A percentile compares a stretch with the other conserved stretches of the same genome.
Evolutionary conservation across 768 basidiomycete species (phyloP).

Genomic region (Suillus brevipes): DNA sequence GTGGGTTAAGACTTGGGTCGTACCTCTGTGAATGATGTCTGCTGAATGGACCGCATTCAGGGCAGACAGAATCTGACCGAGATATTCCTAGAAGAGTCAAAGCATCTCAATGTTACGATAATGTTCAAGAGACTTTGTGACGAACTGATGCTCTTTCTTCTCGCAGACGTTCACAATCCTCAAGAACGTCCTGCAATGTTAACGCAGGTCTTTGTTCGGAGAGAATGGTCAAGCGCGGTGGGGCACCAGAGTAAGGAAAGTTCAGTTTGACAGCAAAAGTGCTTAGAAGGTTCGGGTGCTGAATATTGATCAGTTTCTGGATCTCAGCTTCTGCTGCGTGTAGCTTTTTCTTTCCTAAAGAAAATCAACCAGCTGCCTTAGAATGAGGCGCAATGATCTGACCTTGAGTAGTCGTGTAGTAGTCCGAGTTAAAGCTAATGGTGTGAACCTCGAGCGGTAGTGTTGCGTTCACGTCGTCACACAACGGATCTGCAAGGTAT

Average conservation of each 20-base stretch:
- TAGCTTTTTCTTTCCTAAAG: conserved; percentile 65
- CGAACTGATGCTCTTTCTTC: conserved; percentile 69
- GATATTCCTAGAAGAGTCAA: conserved; percentile 57
- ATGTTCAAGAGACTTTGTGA: conserved; percentile 7
- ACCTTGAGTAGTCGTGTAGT: conserved; percentile 71
- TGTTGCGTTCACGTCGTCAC: conserved; percentile 59
- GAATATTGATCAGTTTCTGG: conserved; percentile 54
- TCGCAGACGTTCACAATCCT: conserved; percentile 72
- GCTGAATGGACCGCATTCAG: conserved; percentile 65
- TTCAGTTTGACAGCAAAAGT: conserved; percentile 68
- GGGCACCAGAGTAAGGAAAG: conserved; percentile 46
- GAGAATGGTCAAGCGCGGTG: conserved; percentile 62
- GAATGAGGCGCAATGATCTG: background rate
- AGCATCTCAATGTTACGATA: conserved; percentile 2
- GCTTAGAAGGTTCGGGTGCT: conserved; percentile 65
- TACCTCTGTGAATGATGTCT: conserved; percentile 73
- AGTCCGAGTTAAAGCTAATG: conserved; percentile 64
- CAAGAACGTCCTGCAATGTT: conserved; percentile 71
- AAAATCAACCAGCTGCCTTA: background rate
- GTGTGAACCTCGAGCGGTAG: conserved; percentile 68
- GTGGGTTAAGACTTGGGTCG: background rate
- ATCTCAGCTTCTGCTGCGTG: conserved; percentile 66
- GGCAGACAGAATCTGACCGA: conserved; percentile 69
- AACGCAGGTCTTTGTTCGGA: conserved; percentile 70
- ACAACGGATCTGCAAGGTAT: conserved; percentile 75